Base-by-base conservation (phyloP, 2,329 filamentous ascomycete species). In the Pseudocercospora cruenta region DNA sequence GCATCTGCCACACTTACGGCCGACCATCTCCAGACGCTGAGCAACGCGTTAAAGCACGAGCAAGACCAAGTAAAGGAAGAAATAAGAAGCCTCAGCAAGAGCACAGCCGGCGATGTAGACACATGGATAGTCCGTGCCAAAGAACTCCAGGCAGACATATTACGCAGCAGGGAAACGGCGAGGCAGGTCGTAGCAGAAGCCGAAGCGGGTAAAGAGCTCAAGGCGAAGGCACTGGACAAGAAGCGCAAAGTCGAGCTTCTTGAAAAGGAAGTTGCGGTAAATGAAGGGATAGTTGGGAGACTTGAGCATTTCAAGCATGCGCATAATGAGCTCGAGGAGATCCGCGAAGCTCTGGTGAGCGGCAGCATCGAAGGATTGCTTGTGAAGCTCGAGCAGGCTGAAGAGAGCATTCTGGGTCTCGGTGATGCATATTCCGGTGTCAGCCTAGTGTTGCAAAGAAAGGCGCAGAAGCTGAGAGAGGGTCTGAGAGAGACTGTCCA, bases 51-150 rank as follows among this genome's bases (percentile, higher is more conserved):
- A 53, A 78, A 80, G 9, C 80, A 82, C 67, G 85, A 84, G 12
- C 82, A 82, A 65, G 79, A 86, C 63, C 80, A 84, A 60, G 81
- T 85, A 60, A 86, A 87, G 88, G 80, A 85, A 66, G 89, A 96
- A 73, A 90, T 98, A 65, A 90, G 89, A 70, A 79, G 82, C 22
- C 87, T 95, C 68, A 96, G 94, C 78, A 87, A 88, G 75, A 88
- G 93, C 70, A 91, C 89, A 19, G 91, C 90, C 64, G 87, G 89
- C 45, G 91, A 96, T 74, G 90, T 97, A 59, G 91, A 93, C 75
- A 87, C 89, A 60, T 98, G 94, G 94, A 91, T 96, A 64, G 82
- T 85, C 60, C 92, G 95, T 78, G 93, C 94, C 57, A 92, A 92
- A 78, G 88, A 90, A 60, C 86, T 97, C 7, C 92, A 96, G 77